Evolutionary conservation across 148 eudicot genomes (phyloP).

Genomic region (Vaccinium vitisidaea): DNA sequence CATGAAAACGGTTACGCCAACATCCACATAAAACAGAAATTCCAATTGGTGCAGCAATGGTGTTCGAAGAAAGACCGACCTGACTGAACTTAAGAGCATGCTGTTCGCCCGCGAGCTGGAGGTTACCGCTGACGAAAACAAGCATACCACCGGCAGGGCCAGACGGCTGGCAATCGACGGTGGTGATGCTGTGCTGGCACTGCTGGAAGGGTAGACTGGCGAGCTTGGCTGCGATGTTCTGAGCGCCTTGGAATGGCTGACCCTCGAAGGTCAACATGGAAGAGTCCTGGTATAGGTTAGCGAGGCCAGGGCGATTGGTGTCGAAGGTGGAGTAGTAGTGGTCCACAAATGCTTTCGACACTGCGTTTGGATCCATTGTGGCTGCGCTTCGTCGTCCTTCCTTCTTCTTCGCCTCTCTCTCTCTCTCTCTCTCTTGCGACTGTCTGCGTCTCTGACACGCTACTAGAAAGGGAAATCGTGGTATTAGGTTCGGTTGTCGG

Average conservation of each 20-base stretch:
- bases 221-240: slow-evolving; percentile 50
- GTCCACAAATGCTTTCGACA: slow-evolving; percentile 51
- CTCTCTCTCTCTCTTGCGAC: slow-evolving; percentile 3
- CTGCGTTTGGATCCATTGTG: slow-evolving; percentile 44
- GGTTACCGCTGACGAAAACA: slow-evolving; percentile 63
- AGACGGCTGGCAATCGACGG: slow-evolving; percentile 70
- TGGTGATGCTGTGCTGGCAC: slow-evolving; percentile 52
- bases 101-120: slow-evolving; percentile 64
- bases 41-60: neutral
- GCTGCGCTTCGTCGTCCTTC: neutral
- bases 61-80: slow-evolving; percentile 46
- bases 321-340: slow-evolving; percentile 78
- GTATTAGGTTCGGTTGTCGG: neutral
- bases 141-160: slow-evolving; percentile 60
- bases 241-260: slow-evolving; percentile 47
- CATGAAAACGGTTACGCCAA: neutral
- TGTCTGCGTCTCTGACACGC: neutral
- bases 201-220: slow-evolving; percentile 55
- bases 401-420: neutral
- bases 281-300: slow-evolving; percentile 49
- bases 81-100: slow-evolving; percentile 66
- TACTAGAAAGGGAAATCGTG: neutral
- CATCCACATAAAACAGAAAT: neutral
- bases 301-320: slow-evolving; percentile 44
- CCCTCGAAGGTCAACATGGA: slow-evolving; percentile 70